Conservation (phyloP, 2,329 filamentous ascomycete genomes). For the Helicocarpus griseus region DNA sequence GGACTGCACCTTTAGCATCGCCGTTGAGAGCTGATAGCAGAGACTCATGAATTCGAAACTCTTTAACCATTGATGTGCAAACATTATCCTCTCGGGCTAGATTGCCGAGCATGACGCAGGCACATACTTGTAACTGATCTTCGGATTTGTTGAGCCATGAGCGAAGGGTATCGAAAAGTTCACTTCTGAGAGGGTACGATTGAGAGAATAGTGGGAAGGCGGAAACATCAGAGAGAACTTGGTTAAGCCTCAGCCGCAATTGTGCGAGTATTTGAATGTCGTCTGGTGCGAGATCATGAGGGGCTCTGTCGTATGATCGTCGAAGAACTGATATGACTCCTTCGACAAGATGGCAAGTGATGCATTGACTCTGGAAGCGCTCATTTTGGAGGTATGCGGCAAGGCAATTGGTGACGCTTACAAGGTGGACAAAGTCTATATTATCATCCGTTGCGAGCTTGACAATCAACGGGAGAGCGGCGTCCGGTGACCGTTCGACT, state of each 20-base stretch:
- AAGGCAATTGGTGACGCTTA: constrained; percentile 24
- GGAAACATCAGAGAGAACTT: constrained; percentile 33
- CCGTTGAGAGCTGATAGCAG: constrained; percentile 31
- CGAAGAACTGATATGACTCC: constrained; percentile 23
- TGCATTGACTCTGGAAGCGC: constrained; percentile 29
- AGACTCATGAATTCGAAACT: constrained; percentile 30
- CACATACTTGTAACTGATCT: constrained; percentile 37
- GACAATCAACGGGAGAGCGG: constrained; percentile 26
- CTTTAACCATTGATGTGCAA: constrained; percentile 31
- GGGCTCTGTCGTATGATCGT: constrained; percentile 21
- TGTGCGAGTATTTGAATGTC: constrained; percentile 27
- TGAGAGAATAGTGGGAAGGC: constrained; percentile 27
- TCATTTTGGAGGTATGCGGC: constrained; percentile 27
- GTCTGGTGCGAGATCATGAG: constrained; percentile 20
- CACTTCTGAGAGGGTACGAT: constrained; percentile 29
- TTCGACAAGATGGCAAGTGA: constrained; percentile 25
- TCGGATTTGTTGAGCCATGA: constrained; percentile 31
- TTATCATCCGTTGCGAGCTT: constrained; percentile 22
- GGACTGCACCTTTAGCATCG: constrained; percentile 29
- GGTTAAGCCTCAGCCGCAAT: constrained; percentile 30
- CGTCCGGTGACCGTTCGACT: constrained; percentile 25
- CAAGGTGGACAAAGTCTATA: constrained; percentile 22
- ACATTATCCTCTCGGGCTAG: constrained; percentile 35
- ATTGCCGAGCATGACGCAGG: constrained; percentile 40
- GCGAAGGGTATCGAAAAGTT: constrained; percentile 27